Percentiles rank a stretch among this genome's conserved stretches.
phyloP scores from a whole-genome alignment of 2,329 filamentous ascomycete genomes.

The Cordyceps javanica region DNA sequence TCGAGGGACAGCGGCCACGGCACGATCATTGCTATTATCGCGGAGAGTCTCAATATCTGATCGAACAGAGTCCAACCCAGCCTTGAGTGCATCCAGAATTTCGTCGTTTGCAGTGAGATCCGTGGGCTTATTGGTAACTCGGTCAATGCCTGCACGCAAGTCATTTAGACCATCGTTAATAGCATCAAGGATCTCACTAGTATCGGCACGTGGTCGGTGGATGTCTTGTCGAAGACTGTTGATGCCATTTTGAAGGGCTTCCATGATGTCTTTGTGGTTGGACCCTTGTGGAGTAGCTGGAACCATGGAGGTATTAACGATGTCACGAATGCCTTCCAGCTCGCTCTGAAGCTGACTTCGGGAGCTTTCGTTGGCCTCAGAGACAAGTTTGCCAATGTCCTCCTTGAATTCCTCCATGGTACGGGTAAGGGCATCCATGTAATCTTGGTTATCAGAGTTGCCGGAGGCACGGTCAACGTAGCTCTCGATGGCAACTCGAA shows the following conservation, averaged over 20 bases:
- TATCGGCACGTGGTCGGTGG: constrained; percentile 60
- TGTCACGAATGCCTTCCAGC: constrained; percentile 73
- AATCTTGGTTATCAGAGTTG: constrained; percentile 67
- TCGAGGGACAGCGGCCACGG: constrained; percentile 36
- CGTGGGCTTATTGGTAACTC: constrained; percentile 67
- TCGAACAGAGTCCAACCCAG: constrained; percentile 68
- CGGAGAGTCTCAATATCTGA: constrained; percentile 71
- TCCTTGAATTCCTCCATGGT: constrained; percentile 62
- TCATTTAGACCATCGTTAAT: constrained; percentile 81
- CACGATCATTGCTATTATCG: constrained; percentile 40
- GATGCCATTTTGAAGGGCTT: constrained; percentile 65
- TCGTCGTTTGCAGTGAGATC: constrained; percentile 84
- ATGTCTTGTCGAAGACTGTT: constrained; percentile 71
- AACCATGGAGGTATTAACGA: constrained; percentile 64
- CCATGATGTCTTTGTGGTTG: constrained; percentile 58
- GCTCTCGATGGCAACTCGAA: constrained; percentile 72
- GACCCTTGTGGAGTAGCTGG: constrained; percentile 45
- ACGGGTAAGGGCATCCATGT: constrained; percentile 61
- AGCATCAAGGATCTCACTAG: constrained; percentile 82
- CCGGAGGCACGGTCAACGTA: constrained; percentile 72
- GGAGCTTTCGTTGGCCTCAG: constrained; percentile 40
- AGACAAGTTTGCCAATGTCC: constrained; percentile 59
- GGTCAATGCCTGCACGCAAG: constrained; percentile 70
- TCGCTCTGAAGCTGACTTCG: constrained; percentile 72
- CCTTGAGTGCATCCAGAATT: constrained; percentile 79